Base-by-base conservation (phyloP, 1,139 yeast genomes). In the Chernovozyma aurita region DNA sequence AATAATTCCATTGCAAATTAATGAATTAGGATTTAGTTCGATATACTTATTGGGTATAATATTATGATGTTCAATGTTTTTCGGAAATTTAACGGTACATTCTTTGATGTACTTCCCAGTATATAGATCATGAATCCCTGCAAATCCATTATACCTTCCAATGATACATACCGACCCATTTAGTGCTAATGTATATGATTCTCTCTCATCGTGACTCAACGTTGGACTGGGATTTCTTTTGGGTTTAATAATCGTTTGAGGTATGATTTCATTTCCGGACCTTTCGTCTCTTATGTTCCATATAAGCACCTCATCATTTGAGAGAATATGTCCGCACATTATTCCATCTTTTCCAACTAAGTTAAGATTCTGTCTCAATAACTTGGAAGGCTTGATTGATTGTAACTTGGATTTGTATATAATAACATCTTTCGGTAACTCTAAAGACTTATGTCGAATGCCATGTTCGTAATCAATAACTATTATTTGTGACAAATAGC, bases 71-170 rank as follows among this genome's bases (percentile, higher is more conserved):
- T 42, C 41, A 33, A 66, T 63, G 36, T 65, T 61, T 39, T 65
- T 66, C 3, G 80, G 74, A 25, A 70, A 64, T 37, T 73, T 64
- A 3, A 65, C 53, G 7, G 75, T 65, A 5, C 73, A 72, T 20
- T 71, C 71, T 37, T 79, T 59, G 13, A 79, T 50, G 31, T 63
- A 65, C 30, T 66, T 70, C 2, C 92, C 92, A 0, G 78, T 78
- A 36, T 78, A 64, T 0, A 77, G 67, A 50, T 86, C 85, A 53
- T 77, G 77, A 18, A 84, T 60, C 34, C 79, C 75, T 4, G 80
- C 70, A 42, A 65, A 68, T 15, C 92, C 92, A 44, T 79, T 73
- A 46, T 70, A 73, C 2, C 85, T 84, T 0, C 85, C 84, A 2
- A 80, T 63, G 1, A 79, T 65, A 5, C 82, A 59, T 3, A 82